phyloP scores from a whole-genome alignment of 345 rosid species.

The Reutealis trisperma region DNA sequence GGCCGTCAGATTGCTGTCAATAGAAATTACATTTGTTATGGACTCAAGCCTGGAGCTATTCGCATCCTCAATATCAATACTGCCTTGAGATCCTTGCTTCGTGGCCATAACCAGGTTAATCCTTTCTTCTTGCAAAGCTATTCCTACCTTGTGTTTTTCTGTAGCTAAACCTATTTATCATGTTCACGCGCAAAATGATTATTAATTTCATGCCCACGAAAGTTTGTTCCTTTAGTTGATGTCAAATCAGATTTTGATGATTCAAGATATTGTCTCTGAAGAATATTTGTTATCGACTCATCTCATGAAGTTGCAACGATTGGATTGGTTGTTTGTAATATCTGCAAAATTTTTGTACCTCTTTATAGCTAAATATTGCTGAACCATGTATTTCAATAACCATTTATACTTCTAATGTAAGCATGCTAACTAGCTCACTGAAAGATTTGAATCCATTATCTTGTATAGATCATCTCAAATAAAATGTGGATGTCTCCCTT shows the following conservation, averaged over 20 bases:
- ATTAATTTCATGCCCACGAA: not conserved
- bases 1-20: slow-evolving; percentile 91
- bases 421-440: not conserved
- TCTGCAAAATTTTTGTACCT: not conserved
- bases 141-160: not conserved
- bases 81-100: slow-evolving; percentile 74
- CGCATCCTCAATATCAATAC: slow-evolving; percentile 84
- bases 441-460: not conserved
- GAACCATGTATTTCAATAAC: not conserved
- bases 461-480: too few relatives aligned
- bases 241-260: not conserved
- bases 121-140: not conserved
- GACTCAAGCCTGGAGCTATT: slow-evolving; percentile 77
- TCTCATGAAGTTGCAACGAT: not conserved
- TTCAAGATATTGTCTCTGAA: not conserved
- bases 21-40: slow-evolving; percentile 76
- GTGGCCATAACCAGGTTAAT: slow-evolving; percentile 78
- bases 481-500: too few relatives aligned
- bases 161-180: not conserved
- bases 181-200: not conserved
- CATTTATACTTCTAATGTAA: not conserved
- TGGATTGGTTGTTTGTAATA: not conserved
- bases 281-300: not conserved
- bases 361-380: not conserved
- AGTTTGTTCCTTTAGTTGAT: not conserved